phyloP scores from a whole-genome alignment of 352 stramenopile genomes.

The Globisporangium parvum region DNA sequence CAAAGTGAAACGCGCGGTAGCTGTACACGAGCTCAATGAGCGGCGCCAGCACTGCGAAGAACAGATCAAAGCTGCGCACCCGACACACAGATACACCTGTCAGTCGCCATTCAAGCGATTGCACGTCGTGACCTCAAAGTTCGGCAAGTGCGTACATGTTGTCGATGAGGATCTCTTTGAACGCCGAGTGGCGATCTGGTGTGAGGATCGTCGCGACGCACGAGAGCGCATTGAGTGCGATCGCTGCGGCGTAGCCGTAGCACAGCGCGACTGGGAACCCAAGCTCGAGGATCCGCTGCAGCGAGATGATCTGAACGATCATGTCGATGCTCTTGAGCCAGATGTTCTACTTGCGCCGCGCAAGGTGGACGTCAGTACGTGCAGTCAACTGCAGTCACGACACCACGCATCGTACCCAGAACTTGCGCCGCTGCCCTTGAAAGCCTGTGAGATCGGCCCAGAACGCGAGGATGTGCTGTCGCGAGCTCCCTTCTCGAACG shows the following conservation, averaged over 20 bases:
- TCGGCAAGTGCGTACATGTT: no score
- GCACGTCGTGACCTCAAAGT: no score
- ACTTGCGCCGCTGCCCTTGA: conserved; percentile 30
- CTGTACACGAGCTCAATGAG: conserved; percentile 25
- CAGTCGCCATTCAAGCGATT: not conserved
- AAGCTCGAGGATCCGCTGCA: conserved; percentile 22
- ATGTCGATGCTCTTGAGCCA: conserved; percentile 28
- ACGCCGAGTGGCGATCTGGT: conserved; percentile 16
- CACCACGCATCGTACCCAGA: conserved; percentile 24
- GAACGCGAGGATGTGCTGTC: conserved; percentile 8
- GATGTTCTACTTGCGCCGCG: conserved; percentile 20
- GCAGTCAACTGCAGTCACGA: not conserved
- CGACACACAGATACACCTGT: not conserved
- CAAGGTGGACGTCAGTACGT: not conserved
- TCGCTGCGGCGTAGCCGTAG: conserved; percentile 22
- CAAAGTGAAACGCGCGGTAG: conserved; percentile 27
- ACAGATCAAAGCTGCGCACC: conserved; percentile 25
- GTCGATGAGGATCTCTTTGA: conserved; percentile 29
- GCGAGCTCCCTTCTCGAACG: not conserved
- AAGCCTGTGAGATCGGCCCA: conserved; percentile 22
- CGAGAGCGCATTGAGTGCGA: conserved; percentile 24
- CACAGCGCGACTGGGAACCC: conserved; percentile 23
- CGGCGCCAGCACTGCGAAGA: conserved; percentile 27
- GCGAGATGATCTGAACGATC: conserved; percentile 17
- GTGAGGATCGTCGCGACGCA: conserved; percentile 18